A percentile compares a stretch with the other conserved stretches of the same genome.
Evolutionary conservation across 805 yeast genomes (phyloP).

Genomic region (Barnettozyma sucrosica): DNA sequence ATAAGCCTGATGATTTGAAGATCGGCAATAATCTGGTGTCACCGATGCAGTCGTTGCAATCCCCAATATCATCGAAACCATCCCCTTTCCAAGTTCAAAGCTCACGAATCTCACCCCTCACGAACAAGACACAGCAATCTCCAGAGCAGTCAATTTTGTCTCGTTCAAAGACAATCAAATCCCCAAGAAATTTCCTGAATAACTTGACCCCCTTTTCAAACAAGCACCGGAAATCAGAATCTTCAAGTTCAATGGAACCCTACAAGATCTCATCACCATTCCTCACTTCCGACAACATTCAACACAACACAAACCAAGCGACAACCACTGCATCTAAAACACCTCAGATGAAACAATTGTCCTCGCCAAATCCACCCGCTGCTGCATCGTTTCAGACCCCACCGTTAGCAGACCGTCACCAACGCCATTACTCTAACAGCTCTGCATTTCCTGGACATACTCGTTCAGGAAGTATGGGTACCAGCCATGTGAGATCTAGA

Average conservation of each 20-base stretch:
- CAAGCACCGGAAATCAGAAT: constrained; percentile 24
- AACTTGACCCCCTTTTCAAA: constrained; percentile 11
- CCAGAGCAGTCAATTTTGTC: constrained; percentile 6
- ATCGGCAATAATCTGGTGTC: constrained; percentile 11
- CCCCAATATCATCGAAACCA: background rate
- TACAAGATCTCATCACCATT: constrained; percentile 24
- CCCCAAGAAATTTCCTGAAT: constrained; percentile 24
- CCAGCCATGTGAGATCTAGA: constrained; percentile 1
- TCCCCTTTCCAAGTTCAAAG: constrained; percentile 10
- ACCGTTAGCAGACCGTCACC: constrained; percentile 13
- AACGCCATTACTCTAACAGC: constrained; percentile 6
- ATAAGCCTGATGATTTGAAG: constrained; percentile 20
- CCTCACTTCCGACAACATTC: constrained; percentile 7
- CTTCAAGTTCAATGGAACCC: constrained; percentile 20
- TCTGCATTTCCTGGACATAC: constrained; percentile 2
- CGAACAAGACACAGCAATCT: background rate
- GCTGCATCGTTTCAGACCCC: constrained; percentile 26
- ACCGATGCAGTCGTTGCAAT: background rate
- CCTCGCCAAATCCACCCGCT: constrained; percentile 17
- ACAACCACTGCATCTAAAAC: constrained; percentile 13
- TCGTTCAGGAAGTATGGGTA: constrained; percentile 1
- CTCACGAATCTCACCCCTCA: background rate
- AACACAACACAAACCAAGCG: constrained; percentile 5
- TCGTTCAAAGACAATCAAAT: constrained; percentile 20
- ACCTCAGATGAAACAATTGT: constrained; percentile 1